phyloP scores from a whole-genome alignment of 352 stramenopile species.

The Globisporangium mamillatum region DNA sequence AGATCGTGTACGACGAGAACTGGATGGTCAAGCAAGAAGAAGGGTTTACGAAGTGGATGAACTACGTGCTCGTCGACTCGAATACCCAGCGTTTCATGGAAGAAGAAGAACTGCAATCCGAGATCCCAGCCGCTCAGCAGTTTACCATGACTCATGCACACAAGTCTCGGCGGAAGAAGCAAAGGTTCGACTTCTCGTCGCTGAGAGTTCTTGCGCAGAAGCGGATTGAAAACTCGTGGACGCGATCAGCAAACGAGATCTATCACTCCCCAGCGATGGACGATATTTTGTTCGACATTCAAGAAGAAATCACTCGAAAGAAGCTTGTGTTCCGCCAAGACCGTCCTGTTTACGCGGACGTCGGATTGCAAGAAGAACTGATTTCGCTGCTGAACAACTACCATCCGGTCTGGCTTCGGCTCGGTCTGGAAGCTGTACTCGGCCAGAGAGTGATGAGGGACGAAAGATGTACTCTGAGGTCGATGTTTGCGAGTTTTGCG shows the following conservation, averaged over 20 bases:
- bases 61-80: slow-evolving; percentile 76
- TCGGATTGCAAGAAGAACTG: slow-evolving; percentile 86
- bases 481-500: slow-evolving; percentile 36
- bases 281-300: slow-evolving; percentile 54
- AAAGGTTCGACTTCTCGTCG: slow-evolving; percentile 59
- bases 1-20: slow-evolving; percentile 66
- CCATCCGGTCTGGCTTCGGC: slow-evolving; percentile 87
- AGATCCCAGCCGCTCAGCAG: slow-evolving; percentile 1
- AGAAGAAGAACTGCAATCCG: slow-evolving; percentile 23
- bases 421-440: slow-evolving; percentile 88
- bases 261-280: slow-evolving; percentile 57
- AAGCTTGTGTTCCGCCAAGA: slow-evolving; percentile 85
- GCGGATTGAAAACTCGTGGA: slow-evolving; percentile 67
- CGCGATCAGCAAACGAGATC: slow-evolving; percentile 48
- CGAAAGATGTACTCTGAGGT: slow-evolving; percentile 55
- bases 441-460: slow-evolving; percentile 50
- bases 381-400: slow-evolving; percentile 89
- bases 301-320: slow-evolving; percentile 67
- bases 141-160: neutral
- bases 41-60: slow-evolving; percentile 86
- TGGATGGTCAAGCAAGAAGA: slow-evolving; percentile 82
- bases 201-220: slow-evolving; percentile 72
- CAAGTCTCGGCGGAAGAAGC: slow-evolving; percentile 14
- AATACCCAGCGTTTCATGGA: slow-evolving; percentile 36
- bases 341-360: slow-evolving; percentile 87